Percentiles rank a stretch among this genome's conserved stretches.
Conservation (phyloP, 2,329 filamentous ascomycete genomes). For the Penicillium sp. region DNA sequence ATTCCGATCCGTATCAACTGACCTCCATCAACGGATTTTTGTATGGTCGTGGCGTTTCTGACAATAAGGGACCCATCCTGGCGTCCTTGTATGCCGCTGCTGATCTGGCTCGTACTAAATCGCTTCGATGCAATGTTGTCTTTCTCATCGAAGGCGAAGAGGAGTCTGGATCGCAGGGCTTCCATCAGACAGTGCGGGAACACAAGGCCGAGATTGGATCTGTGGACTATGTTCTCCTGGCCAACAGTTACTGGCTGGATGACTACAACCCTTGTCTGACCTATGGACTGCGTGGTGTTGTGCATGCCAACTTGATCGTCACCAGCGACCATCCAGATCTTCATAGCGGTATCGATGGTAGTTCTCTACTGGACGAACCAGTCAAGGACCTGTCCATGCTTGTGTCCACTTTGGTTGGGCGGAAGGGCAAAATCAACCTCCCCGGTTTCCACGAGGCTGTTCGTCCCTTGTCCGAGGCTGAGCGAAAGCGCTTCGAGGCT, state of each 20-base stretch:
- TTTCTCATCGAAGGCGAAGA: conserved; percentile 97
- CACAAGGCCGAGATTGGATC: conserved; percentile 81
- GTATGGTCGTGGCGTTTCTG: conserved; percentile 91
- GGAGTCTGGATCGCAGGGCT: conserved; percentile 87
- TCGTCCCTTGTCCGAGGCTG: conserved; percentile 64
- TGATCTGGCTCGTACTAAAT: conserved; percentile 77
- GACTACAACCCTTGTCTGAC: conserved; percentile 93
- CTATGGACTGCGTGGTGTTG: conserved; percentile 86
- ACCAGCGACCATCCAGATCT: conserved; percentile 81
- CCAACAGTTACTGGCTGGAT: conserved; percentile 98
- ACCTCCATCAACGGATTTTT: conserved; percentile 85
- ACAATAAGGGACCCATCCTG: conserved; percentile 95
- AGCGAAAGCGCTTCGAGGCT: conserved; percentile 75
- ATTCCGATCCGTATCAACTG: conserved; percentile 80
- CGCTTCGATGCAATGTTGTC: conserved; percentile 77
- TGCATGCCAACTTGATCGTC: conserved; percentile 85
- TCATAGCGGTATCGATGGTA: conserved; percentile 95
- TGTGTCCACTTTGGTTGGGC: conserved; percentile 73
- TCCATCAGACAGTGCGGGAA: conserved; percentile 71
- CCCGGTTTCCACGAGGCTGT: conserved; percentile 86
- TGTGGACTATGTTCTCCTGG: conserved; percentile 88
- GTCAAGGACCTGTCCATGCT: conserved; percentile 84
- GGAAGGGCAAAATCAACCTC: conserved; percentile 73
- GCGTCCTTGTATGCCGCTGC: conserved; percentile 91
- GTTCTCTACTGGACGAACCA: conserved; percentile 80